Evolutionary conservation across 2,329 filamentous ascomycete genomes (phyloP).

Genomic region (Beauveria rudraprayagi): DNA sequence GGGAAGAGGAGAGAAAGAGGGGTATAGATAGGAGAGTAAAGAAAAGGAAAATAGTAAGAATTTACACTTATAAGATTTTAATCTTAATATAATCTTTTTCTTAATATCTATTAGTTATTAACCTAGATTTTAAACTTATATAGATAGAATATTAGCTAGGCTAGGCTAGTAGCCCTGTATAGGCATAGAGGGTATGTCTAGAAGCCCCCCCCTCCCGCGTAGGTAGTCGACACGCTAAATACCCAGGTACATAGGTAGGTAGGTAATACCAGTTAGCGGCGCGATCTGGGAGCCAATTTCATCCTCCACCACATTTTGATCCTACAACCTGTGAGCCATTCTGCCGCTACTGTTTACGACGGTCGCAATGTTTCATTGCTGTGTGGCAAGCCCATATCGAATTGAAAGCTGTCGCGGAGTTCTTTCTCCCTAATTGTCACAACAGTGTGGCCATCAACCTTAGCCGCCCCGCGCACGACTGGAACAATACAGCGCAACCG

Average conservation of each 20-base stretch:
- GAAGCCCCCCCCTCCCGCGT: too few species aligned
- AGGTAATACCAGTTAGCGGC: neutral
- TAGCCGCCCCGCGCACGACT: neutral
- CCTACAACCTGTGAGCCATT: neutral
- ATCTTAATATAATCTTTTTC: too few species aligned
- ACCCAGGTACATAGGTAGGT: neutral
- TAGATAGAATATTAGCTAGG: too few species aligned
- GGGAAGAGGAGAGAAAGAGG: too few species aligned
- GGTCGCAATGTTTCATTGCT: neutral
- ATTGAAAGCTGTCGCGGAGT: neutral
- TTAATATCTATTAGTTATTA: too few species aligned
- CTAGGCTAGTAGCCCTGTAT: too few species aligned
- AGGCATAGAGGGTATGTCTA: too few species aligned
- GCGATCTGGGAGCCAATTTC: neutral
- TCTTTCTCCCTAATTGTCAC: neutral
- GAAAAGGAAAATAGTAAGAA: too few species aligned
- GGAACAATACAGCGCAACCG: neutral
- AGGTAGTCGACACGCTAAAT: too few species aligned
- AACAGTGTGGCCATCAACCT: neutral
- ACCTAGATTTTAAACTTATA: too few species aligned
- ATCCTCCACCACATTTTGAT: conserved; percentile 1
- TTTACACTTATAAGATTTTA: too few species aligned
- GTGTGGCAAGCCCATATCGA: neutral
- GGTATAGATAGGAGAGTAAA: too few species aligned
- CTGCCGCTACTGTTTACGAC: neutral